A percentile compares a stretch with the other conserved stretches of the same genome.
Evolutionary conservation across 2,329 filamentous ascomycete species (phyloP).

Genomic region (Penicillium paneum): DNA sequence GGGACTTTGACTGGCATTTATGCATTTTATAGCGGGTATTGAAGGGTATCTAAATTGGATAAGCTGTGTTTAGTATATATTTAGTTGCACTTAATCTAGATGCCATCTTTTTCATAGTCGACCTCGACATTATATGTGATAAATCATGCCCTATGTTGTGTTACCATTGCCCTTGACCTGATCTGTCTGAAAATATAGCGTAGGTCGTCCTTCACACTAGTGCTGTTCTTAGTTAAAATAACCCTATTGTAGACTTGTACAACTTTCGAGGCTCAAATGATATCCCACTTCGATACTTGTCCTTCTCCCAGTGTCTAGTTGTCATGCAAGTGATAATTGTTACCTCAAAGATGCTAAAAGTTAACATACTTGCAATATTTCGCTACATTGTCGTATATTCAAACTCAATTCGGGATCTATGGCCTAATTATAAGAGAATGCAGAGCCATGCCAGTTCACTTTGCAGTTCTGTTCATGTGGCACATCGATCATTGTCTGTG

Average conservation of each 20-base stretch:
- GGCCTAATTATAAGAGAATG: not conserved
- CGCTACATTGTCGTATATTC: not conserved
- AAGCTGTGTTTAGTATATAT: not conserved
- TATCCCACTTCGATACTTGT: not conserved
- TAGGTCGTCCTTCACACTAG: not conserved
- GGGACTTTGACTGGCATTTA: not conserved
- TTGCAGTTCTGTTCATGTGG: not conserved
- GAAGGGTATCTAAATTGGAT: not conserved
- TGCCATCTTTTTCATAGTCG: not conserved
- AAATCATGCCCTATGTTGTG: not conserved
- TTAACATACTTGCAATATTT: not conserved
- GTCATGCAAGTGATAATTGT: not conserved
- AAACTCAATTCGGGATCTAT: not conserved
- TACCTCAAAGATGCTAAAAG: not conserved
- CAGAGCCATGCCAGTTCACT: not conserved
- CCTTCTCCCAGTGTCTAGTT: not conserved
- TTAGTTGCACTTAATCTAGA: not conserved
- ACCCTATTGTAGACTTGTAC: not conserved
- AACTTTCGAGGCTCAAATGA: not conserved
- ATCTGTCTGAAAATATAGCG: not conserved
- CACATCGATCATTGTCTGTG: not conserved
- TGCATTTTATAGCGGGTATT: not conserved
- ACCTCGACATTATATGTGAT: too few relatives aligned
- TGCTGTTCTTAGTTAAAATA: not conserved
- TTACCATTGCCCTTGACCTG: not conserved